Evolutionary conservation across 495 filamentous ascomycete species (phyloP).

Genomic region (Podospora pseudocomata): DNA sequence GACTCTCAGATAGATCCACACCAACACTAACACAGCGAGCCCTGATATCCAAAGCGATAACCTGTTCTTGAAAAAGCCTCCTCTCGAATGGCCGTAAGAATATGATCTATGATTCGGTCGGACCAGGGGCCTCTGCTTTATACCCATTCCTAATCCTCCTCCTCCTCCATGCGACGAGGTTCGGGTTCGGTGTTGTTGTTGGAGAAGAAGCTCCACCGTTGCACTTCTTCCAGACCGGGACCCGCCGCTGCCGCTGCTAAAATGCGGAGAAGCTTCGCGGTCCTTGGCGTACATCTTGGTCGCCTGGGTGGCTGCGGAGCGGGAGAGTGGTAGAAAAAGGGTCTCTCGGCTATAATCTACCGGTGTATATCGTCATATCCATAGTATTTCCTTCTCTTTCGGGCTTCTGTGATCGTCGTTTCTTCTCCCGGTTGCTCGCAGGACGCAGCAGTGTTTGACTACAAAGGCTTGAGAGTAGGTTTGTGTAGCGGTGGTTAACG

Average conservation of each 20-base stretch:
- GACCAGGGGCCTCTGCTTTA: background rate
- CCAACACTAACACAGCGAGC: conserved; percentile 5
- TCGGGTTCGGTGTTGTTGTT: background rate
- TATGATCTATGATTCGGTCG: background rate
- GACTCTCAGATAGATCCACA: conserved; percentile 12
- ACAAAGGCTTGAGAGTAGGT: background rate
- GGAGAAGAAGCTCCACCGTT: conserved; percentile 1
- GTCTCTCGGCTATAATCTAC: conserved; percentile 11
- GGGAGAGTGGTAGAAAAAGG: background rate
- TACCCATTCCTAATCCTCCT: background rate
- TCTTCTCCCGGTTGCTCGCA: background rate
- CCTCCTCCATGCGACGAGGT: background rate
- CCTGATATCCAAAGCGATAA: conserved; percentile 4
- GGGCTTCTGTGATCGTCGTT: background rate
- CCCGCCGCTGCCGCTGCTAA: background rate
- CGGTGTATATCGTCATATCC: conserved; percentile 7
- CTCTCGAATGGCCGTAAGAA: background rate
- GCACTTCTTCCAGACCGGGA: background rate
- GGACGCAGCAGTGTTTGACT: background rate
- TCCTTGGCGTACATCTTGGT: background rate
- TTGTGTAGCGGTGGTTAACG: background rate
- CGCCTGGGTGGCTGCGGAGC: background rate
- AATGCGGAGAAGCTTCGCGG: conserved; percentile 8
- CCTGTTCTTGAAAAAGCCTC: background rate
- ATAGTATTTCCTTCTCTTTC: background rate